phyloP scores from a whole-genome alignment of 768 basidiomycete genomes.

The Podaxis sp. region DNA sequence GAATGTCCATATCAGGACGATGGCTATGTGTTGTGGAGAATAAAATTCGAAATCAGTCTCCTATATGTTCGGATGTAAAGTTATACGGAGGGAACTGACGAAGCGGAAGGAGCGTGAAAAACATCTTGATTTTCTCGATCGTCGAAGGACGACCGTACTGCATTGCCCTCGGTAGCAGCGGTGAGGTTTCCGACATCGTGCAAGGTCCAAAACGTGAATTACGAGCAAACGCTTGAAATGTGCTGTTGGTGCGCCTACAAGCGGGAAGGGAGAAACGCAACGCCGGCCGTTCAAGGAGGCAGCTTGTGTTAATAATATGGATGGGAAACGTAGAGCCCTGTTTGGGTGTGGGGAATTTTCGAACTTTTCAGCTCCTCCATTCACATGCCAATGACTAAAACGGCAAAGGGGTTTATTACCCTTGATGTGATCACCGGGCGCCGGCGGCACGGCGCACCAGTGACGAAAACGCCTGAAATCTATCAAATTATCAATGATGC shows the following conservation, averaged over 20 bases:
- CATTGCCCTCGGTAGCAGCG: neutral
- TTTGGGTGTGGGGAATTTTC: slow-evolving; percentile 4
- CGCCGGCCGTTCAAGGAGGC: neutral
- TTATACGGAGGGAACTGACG: slow-evolving; percentile 4
- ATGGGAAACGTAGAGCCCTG: slow-evolving; percentile 1
- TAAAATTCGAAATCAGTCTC: neutral
- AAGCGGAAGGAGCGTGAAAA: slow-evolving; percentile 7
- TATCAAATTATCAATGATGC: neutral
- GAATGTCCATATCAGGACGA: slow-evolving; percentile 4
- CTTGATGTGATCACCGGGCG: slow-evolving; percentile 8
- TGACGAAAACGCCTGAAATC: neutral
- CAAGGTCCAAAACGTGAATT: neutral
- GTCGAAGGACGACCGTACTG: slow-evolving; percentile 11
- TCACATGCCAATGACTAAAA: slow-evolving; percentile 10
- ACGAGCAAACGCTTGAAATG: neutral
- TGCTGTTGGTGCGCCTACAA: neutral
- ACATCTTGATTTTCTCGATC: slow-evolving; percentile 10
- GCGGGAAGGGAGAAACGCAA: neutral
- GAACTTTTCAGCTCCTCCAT: slow-evolving; percentile 1
- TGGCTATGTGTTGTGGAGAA: neutral
- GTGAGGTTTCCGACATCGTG: slow-evolving; percentile 13
- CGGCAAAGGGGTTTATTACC: neutral
- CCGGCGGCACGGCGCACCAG: neutral
- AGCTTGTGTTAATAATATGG: slow-evolving; percentile 7
- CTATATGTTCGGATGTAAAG: no score